phyloP scores from a whole-genome alignment of 2,329 filamentous ascomycete genomes.

The Microsporum audouinii region DNA sequence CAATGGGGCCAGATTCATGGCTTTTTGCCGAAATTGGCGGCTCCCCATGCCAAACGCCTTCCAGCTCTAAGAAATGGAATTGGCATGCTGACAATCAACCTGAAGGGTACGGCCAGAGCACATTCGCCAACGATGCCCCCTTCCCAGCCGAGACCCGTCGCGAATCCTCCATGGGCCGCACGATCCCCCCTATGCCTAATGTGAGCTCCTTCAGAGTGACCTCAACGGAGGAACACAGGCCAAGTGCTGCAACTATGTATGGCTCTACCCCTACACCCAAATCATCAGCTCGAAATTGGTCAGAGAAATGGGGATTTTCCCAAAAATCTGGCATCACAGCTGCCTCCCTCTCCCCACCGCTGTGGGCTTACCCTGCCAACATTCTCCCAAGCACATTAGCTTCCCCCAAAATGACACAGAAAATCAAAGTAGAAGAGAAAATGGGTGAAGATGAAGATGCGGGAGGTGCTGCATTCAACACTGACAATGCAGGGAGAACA shows the following conservation, averaged over 20 bases:
- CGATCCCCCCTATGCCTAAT: conserved; percentile 3
- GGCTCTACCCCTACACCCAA: conserved; percentile 10
- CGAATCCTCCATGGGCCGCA: background rate
- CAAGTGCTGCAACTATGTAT: conserved; percentile 15
- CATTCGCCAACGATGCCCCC: background rate
- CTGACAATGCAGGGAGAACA: background rate
- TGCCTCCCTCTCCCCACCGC: background rate
- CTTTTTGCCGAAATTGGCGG: conserved; percentile 14
- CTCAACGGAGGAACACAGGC: background rate
- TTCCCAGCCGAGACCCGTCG: background rate
- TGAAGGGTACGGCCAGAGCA: conserved; percentile 25
- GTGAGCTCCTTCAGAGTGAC: background rate
- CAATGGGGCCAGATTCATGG: conserved; percentile 12
- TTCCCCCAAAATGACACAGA: background rate
- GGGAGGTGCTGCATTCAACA: background rate
- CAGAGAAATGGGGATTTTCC: conserved; percentile 11
- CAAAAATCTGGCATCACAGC: background rate
- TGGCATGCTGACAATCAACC: conserved; percentile 20
- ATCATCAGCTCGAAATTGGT: conserved; percentile 12
- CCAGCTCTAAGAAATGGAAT: conserved; percentile 12
- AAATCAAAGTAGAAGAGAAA: background rate
- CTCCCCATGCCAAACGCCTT: background rate
- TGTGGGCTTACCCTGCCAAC: conserved; percentile 5
- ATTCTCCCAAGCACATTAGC: background rate
- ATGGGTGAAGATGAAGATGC: background rate